Conservation (phyloP, 371 early-diverging fungal species). For the Mortierella sp. region DNA sequence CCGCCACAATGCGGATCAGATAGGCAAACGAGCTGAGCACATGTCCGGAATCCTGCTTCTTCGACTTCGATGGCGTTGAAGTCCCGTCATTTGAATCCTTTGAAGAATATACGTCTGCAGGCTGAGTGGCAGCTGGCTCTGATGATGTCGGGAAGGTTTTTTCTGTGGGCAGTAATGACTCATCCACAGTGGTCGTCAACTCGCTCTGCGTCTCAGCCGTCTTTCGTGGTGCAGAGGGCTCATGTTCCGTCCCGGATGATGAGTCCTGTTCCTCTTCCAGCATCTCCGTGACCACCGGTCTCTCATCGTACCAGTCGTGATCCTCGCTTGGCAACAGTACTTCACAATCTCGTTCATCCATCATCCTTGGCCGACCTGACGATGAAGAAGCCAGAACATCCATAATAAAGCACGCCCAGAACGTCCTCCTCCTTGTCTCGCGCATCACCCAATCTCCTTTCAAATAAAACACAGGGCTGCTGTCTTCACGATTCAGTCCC, state of each 20-base stretch:
- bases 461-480: conserved; percentile 26
- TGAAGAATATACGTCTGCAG: background rate
- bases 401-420: conserved; percentile 59
- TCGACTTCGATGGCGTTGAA: background rate
- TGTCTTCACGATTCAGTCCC: conserved; percentile 60
- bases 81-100: background rate
- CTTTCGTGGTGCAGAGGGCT: background rate
- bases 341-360: conserved; percentile 64
- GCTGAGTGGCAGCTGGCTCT: background rate
- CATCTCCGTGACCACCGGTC: conserved; percentile 28
- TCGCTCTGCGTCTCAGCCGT: background rate
- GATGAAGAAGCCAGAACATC: conserved; percentile 42
- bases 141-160: background rate
- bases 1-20: conserved; percentile 48
- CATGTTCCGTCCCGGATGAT: conserved; percentile 25
- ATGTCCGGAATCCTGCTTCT: conserved; percentile 17
- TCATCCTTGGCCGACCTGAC: conserved; percentile 60
- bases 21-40: conserved; percentile 52
- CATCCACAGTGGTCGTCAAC: background rate
- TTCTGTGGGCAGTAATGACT: background rate
- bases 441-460: conserved; percentile 58
- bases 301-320: conserved; percentile 56
- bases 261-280: conserved; percentile 26
- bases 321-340: conserved; percentile 63
- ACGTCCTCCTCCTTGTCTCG: conserved; percentile 61